Evolutionary conservation across 495 filamentous ascomycete genomes (phyloP).

Genomic region (Paragyromitra xinjiangensis): DNA sequence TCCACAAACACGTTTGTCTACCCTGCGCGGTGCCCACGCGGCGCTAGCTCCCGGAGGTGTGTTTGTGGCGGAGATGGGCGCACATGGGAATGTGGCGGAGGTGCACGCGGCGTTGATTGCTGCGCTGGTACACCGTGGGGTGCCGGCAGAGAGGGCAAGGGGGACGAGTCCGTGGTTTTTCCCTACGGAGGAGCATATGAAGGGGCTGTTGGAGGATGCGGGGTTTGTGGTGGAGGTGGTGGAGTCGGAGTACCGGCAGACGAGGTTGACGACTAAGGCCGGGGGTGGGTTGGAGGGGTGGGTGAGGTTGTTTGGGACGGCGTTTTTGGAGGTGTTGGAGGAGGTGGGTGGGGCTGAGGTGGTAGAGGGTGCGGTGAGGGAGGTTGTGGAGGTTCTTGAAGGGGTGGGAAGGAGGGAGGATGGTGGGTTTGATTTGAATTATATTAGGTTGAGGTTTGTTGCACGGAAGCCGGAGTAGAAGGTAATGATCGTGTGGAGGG

Average conservation of each 20-base stretch:
- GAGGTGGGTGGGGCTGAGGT: slow-evolving; percentile 60
- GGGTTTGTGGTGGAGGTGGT: slow-evolving; percentile 70
- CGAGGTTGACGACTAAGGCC: slow-evolving; percentile 65
- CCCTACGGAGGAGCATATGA: slow-evolving; percentile 67
- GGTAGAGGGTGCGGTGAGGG: slow-evolving; percentile 62
- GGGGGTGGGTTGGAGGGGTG: slow-evolving; percentile 74
- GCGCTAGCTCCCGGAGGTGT: slow-evolving; percentile 67
- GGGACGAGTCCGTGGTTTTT: slow-evolving; percentile 77
- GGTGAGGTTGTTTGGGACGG: slow-evolving; percentile 70
- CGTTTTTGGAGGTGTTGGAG: slow-evolving; percentile 64
- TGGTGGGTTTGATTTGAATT: slow-evolving; percentile 71
- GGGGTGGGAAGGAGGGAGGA: slow-evolving; percentile 65
- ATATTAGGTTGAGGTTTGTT: slow-evolving; percentile 74
- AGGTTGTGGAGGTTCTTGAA: slow-evolving; percentile 68
- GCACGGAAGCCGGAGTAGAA: slow-evolving; percentile 62
- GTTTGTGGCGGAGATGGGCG: slow-evolving; percentile 79
- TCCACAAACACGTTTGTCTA: slow-evolving; percentile 49
- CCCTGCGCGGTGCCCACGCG: slow-evolving; percentile 63
- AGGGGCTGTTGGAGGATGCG: slow-evolving; percentile 62
- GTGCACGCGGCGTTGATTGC: slow-evolving; percentile 68
- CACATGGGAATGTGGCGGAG: slow-evolving; percentile 74
- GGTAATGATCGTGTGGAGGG: neutral
- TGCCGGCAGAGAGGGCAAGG: slow-evolving; percentile 63
- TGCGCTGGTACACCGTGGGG: slow-evolving; percentile 64
- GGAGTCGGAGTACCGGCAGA: slow-evolving; percentile 73